These are phyloP conservation scores for Isatis lusitanica DNA, from an alignment of 441 rosid genomes.

Conservation along the genomic window DNA sequence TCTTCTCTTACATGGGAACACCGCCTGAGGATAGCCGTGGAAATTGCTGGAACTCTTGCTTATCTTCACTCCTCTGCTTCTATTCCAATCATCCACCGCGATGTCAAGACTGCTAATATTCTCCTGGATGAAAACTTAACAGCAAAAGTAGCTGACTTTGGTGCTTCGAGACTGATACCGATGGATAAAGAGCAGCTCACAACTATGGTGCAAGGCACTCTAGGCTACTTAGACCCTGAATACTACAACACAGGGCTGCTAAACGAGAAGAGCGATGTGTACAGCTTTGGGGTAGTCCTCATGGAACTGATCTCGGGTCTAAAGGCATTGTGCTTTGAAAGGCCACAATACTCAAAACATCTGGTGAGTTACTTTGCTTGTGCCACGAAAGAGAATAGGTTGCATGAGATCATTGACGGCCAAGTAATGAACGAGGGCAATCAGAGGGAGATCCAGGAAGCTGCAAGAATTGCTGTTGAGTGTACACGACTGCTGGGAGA, in stretches of 20 bases:
- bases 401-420: background rate
- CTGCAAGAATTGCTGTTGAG: constrained; percentile 1
- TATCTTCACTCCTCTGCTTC: constrained; percentile 14
- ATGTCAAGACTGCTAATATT: background rate
- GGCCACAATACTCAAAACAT: constrained; percentile 16
- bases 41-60: background rate
- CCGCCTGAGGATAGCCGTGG: constrained; percentile 5
- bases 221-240: constrained; percentile 16
- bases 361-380: constrained; percentile 12
- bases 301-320: constrained; percentile 28
- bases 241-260: constrained; percentile 1
- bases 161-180: constrained; percentile 9
- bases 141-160: constrained; percentile 34
- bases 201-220: constrained; percentile 28
- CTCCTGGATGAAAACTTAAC: background rate
- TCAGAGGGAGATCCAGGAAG: background rate
- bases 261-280: constrained; percentile 18
- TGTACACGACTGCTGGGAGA: background rate
- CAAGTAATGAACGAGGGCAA: background rate
- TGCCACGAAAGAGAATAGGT: constrained; percentile 14
- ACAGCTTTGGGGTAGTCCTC: constrained; percentile 31
- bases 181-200: constrained; percentile 23
- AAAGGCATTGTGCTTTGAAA: constrained; percentile 24
- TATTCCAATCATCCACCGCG: background rate
- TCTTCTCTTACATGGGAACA: constrained; percentile 19